Percentiles rank a stretch among this genome's conserved stretches.
Evolutionary conservation across 2,329 filamentous ascomycete species (phyloP).

Genomic region (Ceratocystis papillata): DNA sequence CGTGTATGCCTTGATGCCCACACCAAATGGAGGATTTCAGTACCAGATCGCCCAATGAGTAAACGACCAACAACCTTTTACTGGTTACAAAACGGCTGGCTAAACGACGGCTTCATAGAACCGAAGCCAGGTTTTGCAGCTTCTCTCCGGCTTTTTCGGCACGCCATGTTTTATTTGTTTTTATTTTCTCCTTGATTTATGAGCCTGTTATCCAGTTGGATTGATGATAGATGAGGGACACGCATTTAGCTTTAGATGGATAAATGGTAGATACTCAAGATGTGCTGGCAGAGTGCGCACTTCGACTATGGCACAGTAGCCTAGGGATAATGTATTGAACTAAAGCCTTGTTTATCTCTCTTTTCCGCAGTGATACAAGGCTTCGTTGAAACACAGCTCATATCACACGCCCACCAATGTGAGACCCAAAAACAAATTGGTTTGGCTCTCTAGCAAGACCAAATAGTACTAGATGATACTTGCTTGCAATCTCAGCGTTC

Average conservation of each 20-base stretch:
- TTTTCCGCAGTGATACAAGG: background rate
- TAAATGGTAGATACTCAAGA: too few species aligned
- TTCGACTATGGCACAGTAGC: too few species aligned
- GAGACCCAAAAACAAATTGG: background rate
- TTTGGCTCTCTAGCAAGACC: background rate
- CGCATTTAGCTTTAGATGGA: too few species aligned
- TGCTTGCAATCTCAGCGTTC: too few species aligned
- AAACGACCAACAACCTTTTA: background rate
- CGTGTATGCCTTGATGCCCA: slow-evolving; percentile 17
- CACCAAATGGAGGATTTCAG: slow-evolving; percentile 12
- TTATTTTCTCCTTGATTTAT: too few species aligned
- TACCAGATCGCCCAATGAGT: slow-evolving; percentile 16
- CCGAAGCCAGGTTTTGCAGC: background rate
- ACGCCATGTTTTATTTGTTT: too few species aligned
- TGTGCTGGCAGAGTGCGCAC: too few species aligned
- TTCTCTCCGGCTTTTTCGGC: background rate
- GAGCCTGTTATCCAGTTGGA: too few species aligned
- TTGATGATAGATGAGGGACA: too few species aligned
- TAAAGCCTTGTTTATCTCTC: background rate
- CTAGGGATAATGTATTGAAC: too few species aligned
- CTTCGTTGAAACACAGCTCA: background rate
- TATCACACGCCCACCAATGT: background rate
- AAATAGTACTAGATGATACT: too few species aligned
- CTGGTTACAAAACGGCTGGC: background rate
- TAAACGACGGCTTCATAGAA: background rate